Base-by-base conservation (phyloP, 2,329 filamentous ascomycete genomes). In the Aspergillus clavatus region DNA sequence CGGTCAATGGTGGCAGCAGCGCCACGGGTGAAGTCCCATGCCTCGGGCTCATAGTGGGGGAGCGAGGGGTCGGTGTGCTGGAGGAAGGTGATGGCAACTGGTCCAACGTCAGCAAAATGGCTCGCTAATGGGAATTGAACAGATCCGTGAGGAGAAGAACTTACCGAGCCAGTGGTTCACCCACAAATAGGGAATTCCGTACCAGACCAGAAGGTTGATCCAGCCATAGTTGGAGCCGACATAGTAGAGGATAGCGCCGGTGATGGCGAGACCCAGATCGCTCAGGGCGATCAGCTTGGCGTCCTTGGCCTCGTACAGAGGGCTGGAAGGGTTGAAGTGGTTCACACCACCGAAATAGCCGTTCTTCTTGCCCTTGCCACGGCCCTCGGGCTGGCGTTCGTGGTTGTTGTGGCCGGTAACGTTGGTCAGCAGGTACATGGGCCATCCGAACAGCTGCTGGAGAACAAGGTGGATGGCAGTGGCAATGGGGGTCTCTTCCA, bases 111-210 rank as follows among this genome's bases (percentile, higher is more conserved):
- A n/a, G n/a, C n/a, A n/a, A n/a, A n/a, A n/a, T n/a, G n/a, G n/a
- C n/a, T n/a, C n/a, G n/a, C n/a, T n/a, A n/a, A n/a, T n/a, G n/a
- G n/a, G n/a, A n/a, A n/a, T n/a, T n/a, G n/a, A n/a, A n/a, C n/a
- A n/a, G n/a, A n/a, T n/a, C n/a, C n/a, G 42, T 19, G n/a, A 19
- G 28, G 8, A 46, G 44, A 41, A 27, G 26, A 37, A 79, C 87
- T 79, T 83, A 93, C 88, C 87, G 45, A 97, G 86, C 91, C 91
- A 97, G 81, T 96, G 89, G 81, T 97, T 95, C 45, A 96, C 90
- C 91, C 91, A 96, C 50, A 96, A 78, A 70, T 97, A 98, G 28
- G 93, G 93, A 47, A 94, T 65, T 63, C 90, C 83, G 74, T 98
- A 98, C 91, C 93, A 97, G 52, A 98, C 86, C 48, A 87, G 73